Evolutionary conservation across 1,284 basidiomycete genomes (phyloP), one percentile per base, ranked within the genome.

Genomic region (Ustilago bromivora): DNA sequence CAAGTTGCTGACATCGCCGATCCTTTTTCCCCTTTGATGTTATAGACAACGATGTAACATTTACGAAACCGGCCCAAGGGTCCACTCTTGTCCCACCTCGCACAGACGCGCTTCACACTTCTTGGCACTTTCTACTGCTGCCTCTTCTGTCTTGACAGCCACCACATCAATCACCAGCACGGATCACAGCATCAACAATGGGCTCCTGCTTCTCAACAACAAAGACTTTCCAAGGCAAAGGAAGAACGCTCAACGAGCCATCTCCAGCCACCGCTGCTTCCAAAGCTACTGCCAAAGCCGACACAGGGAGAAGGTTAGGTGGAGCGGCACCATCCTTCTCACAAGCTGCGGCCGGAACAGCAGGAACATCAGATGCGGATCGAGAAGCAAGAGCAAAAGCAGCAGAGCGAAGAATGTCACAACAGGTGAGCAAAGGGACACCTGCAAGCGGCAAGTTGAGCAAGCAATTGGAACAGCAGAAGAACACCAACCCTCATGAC

Each of bases 351-450:
- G 12, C 55, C 17, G 15, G 2, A 28, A 34, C 23, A 15, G 59
- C 23, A 32, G 51, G 31, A 28, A 64, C 54, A 19, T 57, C 65
- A 19, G 49, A 49, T 31, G 58, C 60, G 0, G 71, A 73, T 12
- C 13, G 71, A 31, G 71, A 77, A 53, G 71, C 71, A 32, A 47
- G 75, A 57, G 75, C 67, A 12, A 41, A 41, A 60, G 75, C 75
- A 3, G 75, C 75, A 0, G 75, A 76, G 35, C 28, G 36, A 17
- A 31, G 73, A 2, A 76, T 76, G 60, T 54, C 57, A 6, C 55
- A 67, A 32, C 62, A 67, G 35, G 65, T 65, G 9, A 8, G 31
- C n/a, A 76, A 76, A 36, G 73, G 73, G 12, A 47, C 69, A 2
- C 64, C 62, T 3, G 40, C 32, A 3, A 61, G 60, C 0, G 75